Conservation (phyloP, 192 early-diverging fungal genomes). For the Hyaloraphidium curvatum region DNA sequence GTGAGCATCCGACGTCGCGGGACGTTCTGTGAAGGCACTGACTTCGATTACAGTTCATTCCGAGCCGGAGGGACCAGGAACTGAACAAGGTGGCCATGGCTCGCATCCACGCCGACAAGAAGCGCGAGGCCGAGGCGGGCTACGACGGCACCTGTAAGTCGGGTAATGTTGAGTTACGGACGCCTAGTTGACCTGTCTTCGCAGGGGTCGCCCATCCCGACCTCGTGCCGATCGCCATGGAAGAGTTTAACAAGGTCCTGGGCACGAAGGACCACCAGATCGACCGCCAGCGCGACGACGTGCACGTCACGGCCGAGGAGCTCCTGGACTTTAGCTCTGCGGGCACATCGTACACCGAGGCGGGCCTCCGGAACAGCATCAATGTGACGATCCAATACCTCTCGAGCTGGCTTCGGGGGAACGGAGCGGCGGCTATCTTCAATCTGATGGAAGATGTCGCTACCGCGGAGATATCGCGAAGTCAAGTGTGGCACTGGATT, state of each 20-base stretch:
- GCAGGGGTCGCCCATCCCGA: conserved; percentile 95
- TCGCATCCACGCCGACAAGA: conserved; percentile 80
- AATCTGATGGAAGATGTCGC: conserved; percentile 97
- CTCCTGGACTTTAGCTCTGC: conserved; percentile 46
- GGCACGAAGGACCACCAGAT: conserved; percentile 84
- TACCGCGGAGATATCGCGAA: conserved; percentile 93
- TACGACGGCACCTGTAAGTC: conserved; percentile 78
- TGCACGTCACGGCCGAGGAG: conserved; percentile 58
- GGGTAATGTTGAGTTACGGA: too few species aligned
- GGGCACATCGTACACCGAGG: conserved; percentile 50
- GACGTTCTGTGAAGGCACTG: conserved; percentile 61
- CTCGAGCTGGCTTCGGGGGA: conserved; percentile 83
- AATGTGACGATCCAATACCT: conserved; percentile 80
- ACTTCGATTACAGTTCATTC: conserved; percentile 85
- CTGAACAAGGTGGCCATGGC: too few species aligned
- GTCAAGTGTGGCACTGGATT: conserved; percentile 95
- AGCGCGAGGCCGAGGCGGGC: conserved; percentile 82
- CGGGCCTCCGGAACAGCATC: conserved; percentile 78
- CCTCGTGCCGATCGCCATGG: conserved; percentile 69
- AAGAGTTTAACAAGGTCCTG: conserved; percentile 86
- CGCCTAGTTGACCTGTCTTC: too few species aligned
- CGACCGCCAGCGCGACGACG: conserved; percentile 78
- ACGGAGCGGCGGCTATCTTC: conserved; percentile 90
- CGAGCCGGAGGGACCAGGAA: too few species aligned
- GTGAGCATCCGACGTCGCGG: conserved; percentile 93